Conservation (phyloP, 306 rosid genomes). For the Cucumis sativus region DNA sequence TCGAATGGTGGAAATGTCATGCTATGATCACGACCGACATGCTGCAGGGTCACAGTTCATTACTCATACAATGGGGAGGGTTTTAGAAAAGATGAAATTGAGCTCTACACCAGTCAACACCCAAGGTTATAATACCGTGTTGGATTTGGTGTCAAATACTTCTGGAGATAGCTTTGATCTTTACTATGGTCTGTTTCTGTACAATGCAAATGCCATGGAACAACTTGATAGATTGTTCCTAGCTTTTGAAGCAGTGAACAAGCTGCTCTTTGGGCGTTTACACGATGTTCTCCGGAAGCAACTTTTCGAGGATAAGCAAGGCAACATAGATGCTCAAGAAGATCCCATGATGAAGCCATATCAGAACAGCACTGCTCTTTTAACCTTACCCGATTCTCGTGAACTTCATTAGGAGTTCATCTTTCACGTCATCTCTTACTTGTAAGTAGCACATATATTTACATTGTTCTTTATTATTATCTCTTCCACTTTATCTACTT, state of each 20-base stretch:
- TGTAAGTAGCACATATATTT: constrained; percentile 11
- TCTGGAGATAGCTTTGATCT: constrained; percentile 85
- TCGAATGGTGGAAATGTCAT: constrained; percentile 85
- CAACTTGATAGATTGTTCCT: constrained; percentile 50
- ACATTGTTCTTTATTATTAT: background rate
- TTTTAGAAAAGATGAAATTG: constrained; percentile 53
- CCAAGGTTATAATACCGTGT: constrained; percentile 67
- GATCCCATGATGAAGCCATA: constrained; percentile 19
- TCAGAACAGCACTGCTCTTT: constrained; percentile 13
- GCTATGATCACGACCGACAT: constrained; percentile 74
- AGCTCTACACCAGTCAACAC: constrained; percentile 67
- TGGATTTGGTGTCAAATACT: constrained; percentile 71
- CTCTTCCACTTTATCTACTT: background rate
- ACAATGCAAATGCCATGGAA: constrained; percentile 73
- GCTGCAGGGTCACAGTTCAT: constrained; percentile 91
- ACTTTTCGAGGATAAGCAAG: constrained; percentile 31
- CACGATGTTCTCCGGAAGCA: constrained; percentile 47
- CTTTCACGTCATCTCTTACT: constrained; percentile 7
- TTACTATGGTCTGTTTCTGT: constrained; percentile 84
- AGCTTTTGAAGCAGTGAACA: constrained; percentile 59
- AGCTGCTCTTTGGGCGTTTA: constrained; percentile 60
- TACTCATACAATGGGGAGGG: constrained; percentile 76
- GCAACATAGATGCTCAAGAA: constrained; percentile 15
- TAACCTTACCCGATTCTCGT: constrained; percentile 19
- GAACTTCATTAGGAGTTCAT: constrained; percentile 19